Evolutionary conservation across 768 basidiomycete species (phyloP), one percentile per base, ranked within the genome.

Genomic region (Boletus reticulatus): DNA sequence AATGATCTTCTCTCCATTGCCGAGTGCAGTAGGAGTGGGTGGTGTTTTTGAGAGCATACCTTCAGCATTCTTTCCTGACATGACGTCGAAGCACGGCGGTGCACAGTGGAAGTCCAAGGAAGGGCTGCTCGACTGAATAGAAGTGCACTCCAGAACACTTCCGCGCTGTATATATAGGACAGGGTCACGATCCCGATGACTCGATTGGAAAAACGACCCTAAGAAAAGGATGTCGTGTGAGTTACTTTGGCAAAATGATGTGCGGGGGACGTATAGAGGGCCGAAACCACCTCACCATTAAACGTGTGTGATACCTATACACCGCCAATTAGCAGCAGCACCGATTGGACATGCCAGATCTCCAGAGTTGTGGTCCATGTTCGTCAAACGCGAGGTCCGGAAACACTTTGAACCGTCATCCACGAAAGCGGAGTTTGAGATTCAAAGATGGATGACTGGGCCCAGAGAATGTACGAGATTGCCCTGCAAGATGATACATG

Each of bases 131-230:
- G 16, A 20, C 29, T 36, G 48, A 32, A 12, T 38, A 22, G 27
- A 38, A 3, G 14, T 50, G 37, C 8, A 9, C 20, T 32, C 17
- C 22, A 20, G 31, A 22, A 7, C 27, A 37, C 17, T 29, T 48
- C 22, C 5, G 12, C 22, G 13, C 48, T 10, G 39, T 61, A 64
- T 64, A 64, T 50, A 53, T 64, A 64, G 19, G 50, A 20, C 37
- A 34, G 41, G 42, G 31, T 48, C 46, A 59, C 19, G 46, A 43
- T 42, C 44, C 32, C 24, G 17, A 37, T 43, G 29, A 41, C 32
- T 36, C 27, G 36, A 56, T 50, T 47, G 16, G 31, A 51, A 48
- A 46, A 52, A 13, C 22, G 19, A 39, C 24, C 11, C 43, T 27
- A 45, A 37, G 50, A 29, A 52, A 51, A 41, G 37, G 24, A 52